A percentile compares a stretch with the other conserved stretches of the same genome.
Evolutionary conservation across 306 rosid genomes (phyloP).

Genomic region (Cucurbita moschata): DNA sequence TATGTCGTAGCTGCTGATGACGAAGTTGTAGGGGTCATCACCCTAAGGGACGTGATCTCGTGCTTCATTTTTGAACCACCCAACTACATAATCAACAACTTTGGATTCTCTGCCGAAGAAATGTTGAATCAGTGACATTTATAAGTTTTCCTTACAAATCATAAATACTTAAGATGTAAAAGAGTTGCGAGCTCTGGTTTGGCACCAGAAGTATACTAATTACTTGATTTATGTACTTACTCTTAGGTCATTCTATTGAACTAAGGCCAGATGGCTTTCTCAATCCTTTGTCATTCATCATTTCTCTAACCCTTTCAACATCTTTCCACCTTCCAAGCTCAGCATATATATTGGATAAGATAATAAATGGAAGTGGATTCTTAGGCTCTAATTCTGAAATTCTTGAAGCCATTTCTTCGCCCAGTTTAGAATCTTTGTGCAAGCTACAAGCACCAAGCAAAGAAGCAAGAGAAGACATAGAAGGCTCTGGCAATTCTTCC

Average conservation of each 20-base stretch:
- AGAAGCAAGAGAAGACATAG: slow-evolving; percentile 43
- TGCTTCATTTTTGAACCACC: slow-evolving; percentile 73
- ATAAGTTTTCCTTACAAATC: not conserved
- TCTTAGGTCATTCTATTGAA: slow-evolving; percentile 6
- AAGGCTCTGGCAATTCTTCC: slow-evolving; percentile 35
- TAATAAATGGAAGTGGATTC: slow-evolving; percentile 42
- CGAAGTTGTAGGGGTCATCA: slow-evolving; percentile 54
- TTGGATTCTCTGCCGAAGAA: slow-evolving; percentile 53
- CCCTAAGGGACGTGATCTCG: slow-evolving; percentile 86
- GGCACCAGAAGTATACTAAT: slow-evolving; percentile 12
- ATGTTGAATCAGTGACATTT: slow-evolving; percentile 34
- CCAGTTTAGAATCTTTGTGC: slow-evolving; percentile 39
- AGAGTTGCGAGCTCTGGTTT: slow-evolving; percentile 8
- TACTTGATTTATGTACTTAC: slow-evolving; percentile 6
- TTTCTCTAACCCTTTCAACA: slow-evolving; percentile 50
- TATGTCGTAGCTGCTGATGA: slow-evolving; percentile 35
- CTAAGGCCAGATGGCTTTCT: slow-evolving; percentile 51
- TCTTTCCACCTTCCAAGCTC: slow-evolving; percentile 60
- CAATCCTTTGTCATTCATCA: slow-evolving; percentile 29
- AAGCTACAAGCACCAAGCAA: slow-evolving; percentile 52
- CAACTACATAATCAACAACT: slow-evolving; percentile 47
- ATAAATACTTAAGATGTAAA: slow-evolving; percentile 5
- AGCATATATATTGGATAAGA: slow-evolving; percentile 56
- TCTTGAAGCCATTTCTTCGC: slow-evolving; percentile 43
- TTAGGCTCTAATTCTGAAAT: slow-evolving; percentile 48